Base-by-base conservation (phyloP, 1,284 basidiomycete species). In the Moesziomyces sp. region DNA sequence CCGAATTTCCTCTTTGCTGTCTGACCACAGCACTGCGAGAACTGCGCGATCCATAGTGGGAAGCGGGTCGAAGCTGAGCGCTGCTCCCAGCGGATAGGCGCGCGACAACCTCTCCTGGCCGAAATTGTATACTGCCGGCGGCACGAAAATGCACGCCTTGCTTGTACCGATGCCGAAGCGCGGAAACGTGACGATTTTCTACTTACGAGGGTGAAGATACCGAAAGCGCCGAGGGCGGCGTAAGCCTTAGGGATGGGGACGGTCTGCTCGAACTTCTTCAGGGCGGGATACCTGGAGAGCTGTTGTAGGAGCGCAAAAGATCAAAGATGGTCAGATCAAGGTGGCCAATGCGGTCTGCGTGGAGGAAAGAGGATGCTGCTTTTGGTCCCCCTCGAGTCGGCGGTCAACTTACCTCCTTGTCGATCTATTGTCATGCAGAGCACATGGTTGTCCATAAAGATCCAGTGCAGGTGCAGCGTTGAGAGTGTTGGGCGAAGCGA, bases 221-320 rank as follows among this genome's bases (percentile, higher is more conserved):
- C 79, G 70, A 91, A 87, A 72, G 88, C 88, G 65, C 91, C 93
- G 78, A 97, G 86, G 79, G 92, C 93, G 73, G 91, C 88, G 86
- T 96, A 95, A 19, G 93, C 89, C 89, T 98, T 98, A 79, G 96
- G 95, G 46, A 98, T 87, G 82, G 93, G 91, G 7, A 93, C 95
- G 85, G 91, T 91, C 85, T 91, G 88, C 88, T 99, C 95, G 78
- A 97, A 85, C 81, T 89, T 76, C 77, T 75, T 75, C 18, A 77
- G 64, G 48, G 71, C 66, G 38, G 94, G 92, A 87, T 95, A 97
- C 88, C 93, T 95, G 84, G 91, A 89, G 81, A 99, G 91, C 94
- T 88, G 83, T 23, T 38, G 28, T n/a, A 38, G 61, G n/a, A 42
- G 40, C 24, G 30, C 8, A 38, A 18, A 43, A 19, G 28, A 40